Evolutionary conservation across 2,329 filamentous ascomycete species (phyloP).

Genomic region (Juglanconis juglandina): DNA sequence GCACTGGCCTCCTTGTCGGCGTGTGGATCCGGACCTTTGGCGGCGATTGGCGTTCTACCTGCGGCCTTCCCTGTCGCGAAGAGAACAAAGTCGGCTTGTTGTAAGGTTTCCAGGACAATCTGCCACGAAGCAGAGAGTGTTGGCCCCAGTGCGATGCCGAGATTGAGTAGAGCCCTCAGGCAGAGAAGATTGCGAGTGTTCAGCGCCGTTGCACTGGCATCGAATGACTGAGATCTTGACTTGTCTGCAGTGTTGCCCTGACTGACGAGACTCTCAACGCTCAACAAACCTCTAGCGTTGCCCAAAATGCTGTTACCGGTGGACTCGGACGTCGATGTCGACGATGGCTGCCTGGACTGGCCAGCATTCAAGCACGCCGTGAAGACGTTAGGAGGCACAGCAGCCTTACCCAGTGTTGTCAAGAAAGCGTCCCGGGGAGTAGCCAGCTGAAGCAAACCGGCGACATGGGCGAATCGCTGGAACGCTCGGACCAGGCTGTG

Average conservation of each 20-base stretch:
- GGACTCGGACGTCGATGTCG: slow-evolving; percentile 45
- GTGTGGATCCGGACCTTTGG: slow-evolving; percentile 43
- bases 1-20: slow-evolving; percentile 49
- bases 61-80: slow-evolving; percentile 58
- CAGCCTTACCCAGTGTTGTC: slow-evolving; percentile 88
- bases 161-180: slow-evolving; percentile 83
- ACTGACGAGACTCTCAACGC: slow-evolving; percentile 67
- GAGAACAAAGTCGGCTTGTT: slow-evolving; percentile 87
- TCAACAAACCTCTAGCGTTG: slow-evolving; percentile 69
- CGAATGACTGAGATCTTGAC: slow-evolving; percentile 56
- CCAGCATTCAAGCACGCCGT: slow-evolving; percentile 56
- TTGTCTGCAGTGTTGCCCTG: slow-evolving; percentile 53
- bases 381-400: slow-evolving; percentile 77
- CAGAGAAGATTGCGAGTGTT: slow-evolving; percentile 90
- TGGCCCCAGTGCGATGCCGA: slow-evolving; percentile 90
- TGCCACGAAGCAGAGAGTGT: slow-evolving; percentile 82
- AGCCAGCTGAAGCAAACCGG: slow-evolving; percentile 76
- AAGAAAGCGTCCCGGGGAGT: slow-evolving; percentile 93
- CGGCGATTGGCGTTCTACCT: slow-evolving; percentile 48
- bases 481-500: slow-evolving; percentile 88
- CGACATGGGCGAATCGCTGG: slow-evolving; percentile 92
- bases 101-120: slow-evolving; percentile 86
- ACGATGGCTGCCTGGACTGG: slow-evolving; percentile 38
- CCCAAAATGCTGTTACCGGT: slow-evolving; percentile 57
- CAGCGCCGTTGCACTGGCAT: slow-evolving; percentile 53